A percentile compares a stretch with the other conserved stretches of the same genome.
These are phyloP conservation scores for Tetrapisispora namnaoensis DNA, from an alignment of 805 yeast species.

Conservation along the genomic window DNA sequence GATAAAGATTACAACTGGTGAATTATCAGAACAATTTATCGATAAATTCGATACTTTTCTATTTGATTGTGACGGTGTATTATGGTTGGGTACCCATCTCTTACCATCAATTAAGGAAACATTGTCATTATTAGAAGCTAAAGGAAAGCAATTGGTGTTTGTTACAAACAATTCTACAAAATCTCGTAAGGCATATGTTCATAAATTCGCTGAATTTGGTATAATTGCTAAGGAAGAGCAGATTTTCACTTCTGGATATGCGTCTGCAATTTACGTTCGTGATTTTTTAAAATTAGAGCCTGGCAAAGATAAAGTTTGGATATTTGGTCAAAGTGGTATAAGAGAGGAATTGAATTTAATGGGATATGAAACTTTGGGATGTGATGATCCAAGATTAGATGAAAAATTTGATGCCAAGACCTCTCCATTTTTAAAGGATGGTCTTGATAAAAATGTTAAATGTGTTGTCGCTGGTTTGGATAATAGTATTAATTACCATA, in stretches of 20 bases:
- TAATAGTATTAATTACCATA: slow-evolving; percentile 65
- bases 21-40: slow-evolving; percentile 45
- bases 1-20: slow-evolving; percentile 37
- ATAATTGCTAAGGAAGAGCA: slow-evolving; percentile 44
- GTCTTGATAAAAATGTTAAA: slow-evolving; percentile 66
- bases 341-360: slow-evolving; percentile 64
- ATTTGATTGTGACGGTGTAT: slow-evolving; percentile 96
- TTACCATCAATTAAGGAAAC: slow-evolving; percentile 77
- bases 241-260: slow-evolving; percentile 86
- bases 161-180: slow-evolving; percentile 96
- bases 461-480: slow-evolving; percentile 89
- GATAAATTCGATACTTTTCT: slow-evolving; percentile 71
- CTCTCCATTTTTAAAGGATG: slow-evolving; percentile 35
- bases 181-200: slow-evolving; percentile 65
- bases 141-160: slow-evolving; percentile 65
- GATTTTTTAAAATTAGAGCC: slow-evolving; percentile 67
- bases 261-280: slow-evolving; percentile 77
- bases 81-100: slow-evolving; percentile 82
- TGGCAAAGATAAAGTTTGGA: slow-evolving; percentile 68
- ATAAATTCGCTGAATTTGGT: slow-evolving; percentile 58
- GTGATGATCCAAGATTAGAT: slow-evolving; percentile 55
- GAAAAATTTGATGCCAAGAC: slow-evolving; percentile 48
- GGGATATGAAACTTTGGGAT: slow-evolving; percentile 77
- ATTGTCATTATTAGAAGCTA: slow-evolving; percentile 41
- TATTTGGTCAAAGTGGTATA: slow-evolving; percentile 82